Conservation (phyloP, 2,329 filamentous ascomycete genomes). For the Microdochium paspali region DNA sequence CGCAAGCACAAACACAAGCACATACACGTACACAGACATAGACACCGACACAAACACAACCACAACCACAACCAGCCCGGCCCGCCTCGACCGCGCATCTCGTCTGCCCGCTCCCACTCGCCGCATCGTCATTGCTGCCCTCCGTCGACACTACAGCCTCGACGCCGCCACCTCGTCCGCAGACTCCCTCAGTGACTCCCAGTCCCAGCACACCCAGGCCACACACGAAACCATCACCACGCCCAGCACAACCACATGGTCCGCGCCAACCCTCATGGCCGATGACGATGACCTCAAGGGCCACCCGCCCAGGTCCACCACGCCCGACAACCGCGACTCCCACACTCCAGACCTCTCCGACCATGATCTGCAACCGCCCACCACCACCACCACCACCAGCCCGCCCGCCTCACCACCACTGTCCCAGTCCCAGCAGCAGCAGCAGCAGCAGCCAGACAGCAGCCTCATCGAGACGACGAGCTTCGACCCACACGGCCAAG, state of each 20-base stretch:
- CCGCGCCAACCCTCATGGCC: not conserved
- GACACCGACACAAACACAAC: too few species aligned
- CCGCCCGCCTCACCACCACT: not conserved
- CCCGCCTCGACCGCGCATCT: too few species aligned
- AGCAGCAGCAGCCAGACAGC: conserved; percentile 7
- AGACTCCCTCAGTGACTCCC: too few species aligned
- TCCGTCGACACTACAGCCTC: not conserved
- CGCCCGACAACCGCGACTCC: not conserved
- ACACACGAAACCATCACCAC: not conserved
- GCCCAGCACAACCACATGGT: not conserved
- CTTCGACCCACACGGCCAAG: conserved; percentile 11
- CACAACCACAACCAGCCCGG: too few species aligned
- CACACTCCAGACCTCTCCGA: not conserved
- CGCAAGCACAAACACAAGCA: too few species aligned
- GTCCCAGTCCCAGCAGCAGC: not conserved
- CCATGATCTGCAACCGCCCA: not conserved
- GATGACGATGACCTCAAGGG: not conserved
- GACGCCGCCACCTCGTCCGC: too few species aligned
- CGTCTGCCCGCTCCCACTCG: too few species aligned
- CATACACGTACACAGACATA: too few species aligned
- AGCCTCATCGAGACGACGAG: conserved; percentile 18
- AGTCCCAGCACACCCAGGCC: too few species aligned
- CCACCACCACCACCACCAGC: not conserved
- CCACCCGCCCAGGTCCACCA: not conserved
- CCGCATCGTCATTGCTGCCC: too few species aligned